Base-by-base conservation (phyloP, 768 basidiomycete species). In the Lentinula aciculospora region DNA sequence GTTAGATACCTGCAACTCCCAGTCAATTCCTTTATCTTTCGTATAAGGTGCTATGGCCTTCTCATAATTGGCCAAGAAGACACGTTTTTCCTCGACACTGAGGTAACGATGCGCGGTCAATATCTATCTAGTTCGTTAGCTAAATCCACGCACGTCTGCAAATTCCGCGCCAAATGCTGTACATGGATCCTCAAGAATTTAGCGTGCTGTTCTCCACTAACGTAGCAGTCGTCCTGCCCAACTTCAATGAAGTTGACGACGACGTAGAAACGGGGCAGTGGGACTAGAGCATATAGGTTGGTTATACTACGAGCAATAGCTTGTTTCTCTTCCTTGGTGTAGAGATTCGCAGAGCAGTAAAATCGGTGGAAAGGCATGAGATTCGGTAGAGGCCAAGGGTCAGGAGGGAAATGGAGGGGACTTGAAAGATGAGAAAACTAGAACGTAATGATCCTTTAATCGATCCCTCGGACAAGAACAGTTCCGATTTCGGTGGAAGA, bases 221-320 rank as follows among this genome's bases (percentile, higher is more conserved):
- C 49, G 29, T 31, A 51, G 29, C 10, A 51, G 32, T 51, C 49
- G 19, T 51, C 49, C n/a, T 51, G 13, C 12, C 49, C 49, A 21
- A 51, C 49, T n/a, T 31, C 4, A 28, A 51, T 51, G 29, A 51
- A 51, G 49, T 51, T 51, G 12, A 51, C 19, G 8, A 51, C 49
- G 34, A 51, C 49, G 49, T 25, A 32, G 19, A 51, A 51, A 7
- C 23, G 45, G 4, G 45, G 45, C 6, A 46, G 4, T 10, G 49
- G 49, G 8, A 29, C 49, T 32, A 1, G 12, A 13, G 28, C 29
- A 32, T 51, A 51, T 8, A 31, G 19, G 4, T 51, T n/a, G 7
- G 34, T 31, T 7, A 51, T 51, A 21, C 23, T 29, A 7, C 29
- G 21, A 1, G 49, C 49, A 21, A 51, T 51, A 12, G 49, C 49